phyloP scores from a whole-genome alignment of 805 yeast genomes.

The Debaryomyces castellii region DNA sequence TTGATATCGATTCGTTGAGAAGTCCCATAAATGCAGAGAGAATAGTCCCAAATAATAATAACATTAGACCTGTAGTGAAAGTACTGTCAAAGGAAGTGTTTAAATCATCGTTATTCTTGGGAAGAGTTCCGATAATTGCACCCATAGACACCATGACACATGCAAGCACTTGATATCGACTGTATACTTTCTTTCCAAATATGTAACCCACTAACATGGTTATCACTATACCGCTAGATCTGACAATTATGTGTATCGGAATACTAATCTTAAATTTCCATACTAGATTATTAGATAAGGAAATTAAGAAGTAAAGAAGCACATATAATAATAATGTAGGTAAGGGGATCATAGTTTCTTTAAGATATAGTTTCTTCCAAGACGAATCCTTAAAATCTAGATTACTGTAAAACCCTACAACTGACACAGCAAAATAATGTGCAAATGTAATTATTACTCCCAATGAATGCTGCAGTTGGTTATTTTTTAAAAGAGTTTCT shows the following conservation, averaged over 20 bases:
- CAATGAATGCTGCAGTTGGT: conserved; percentile 22
- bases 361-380: conserved; percentile 25
- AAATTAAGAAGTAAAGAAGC: conserved; percentile 47
- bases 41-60: conserved; percentile 48
- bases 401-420: conserved; percentile 40
- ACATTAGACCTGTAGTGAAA: conserved; percentile 33
- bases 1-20: conserved; percentile 51
- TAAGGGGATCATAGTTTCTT: conserved; percentile 40
- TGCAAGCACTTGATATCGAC: conserved; percentile 45
- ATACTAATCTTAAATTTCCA: conserved; percentile 58
- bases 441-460: conserved; percentile 58
- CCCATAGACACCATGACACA: conserved; percentile 57
- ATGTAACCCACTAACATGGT: conserved; percentile 58
- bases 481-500: conserved; percentile 46
- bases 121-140: conserved; percentile 41
- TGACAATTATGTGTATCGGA: conserved; percentile 64
- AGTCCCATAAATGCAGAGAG: conserved; percentile 59
- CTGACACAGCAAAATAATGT: conserved; percentile 55
- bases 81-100: conserved; percentile 1
- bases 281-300: conserved; percentile 57
- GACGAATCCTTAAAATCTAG: conserved; percentile 19
- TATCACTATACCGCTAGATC: conserved; percentile 63
- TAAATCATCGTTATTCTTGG: background rate
- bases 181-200: conserved; percentile 46
- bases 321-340: conserved; percentile 47